Evolutionary conservation across 495 filamentous ascomycete genomes (phyloP), one percentile per base, ranked within the genome.

Genomic region (Cercophora sp.): DNA sequence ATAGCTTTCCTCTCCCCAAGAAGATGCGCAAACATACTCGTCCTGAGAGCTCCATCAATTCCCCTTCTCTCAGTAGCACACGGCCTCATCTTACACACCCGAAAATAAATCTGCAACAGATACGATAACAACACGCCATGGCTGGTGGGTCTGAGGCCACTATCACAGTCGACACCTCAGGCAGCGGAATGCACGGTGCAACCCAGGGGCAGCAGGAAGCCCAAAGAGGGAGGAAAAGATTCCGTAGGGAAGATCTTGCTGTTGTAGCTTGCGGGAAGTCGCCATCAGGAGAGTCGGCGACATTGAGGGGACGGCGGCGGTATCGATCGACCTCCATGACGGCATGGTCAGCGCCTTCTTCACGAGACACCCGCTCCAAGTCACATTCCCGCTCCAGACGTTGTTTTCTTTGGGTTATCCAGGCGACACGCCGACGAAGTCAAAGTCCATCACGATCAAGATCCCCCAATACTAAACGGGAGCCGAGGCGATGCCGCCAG

Each of bases 391-490:
- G 67, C 11, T 64, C 60, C 16, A 62, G 62, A 47, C 60, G 59
- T 32, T 64, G 60, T 29, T 6, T 65, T 11, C 47, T 66, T 8
- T 66, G 62, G 22, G 53, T 67, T 37, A 25, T 67, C 27, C 63
- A 68, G 34, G 22, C 65, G 4, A 60, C 57, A 18, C 66, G 63
- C 20, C 64, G 58, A 22, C 63, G 70, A 22, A 65, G 64, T 37
- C 68, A 64, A 50, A 65, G 66, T 19, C 70, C 70, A 16, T 70
- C 70, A 15, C 63, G 66, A 35, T 68, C 70, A 10, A 62, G 59
- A 15, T 68, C 66, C 8, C 56, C 62, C 27, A 57, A 61, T 24
- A 6, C 29, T 6, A 26, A 52, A 10, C 47, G 55, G 35, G 58
- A 60, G 10, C 29, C 57, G 11, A 50, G 60, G 11, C 60, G 63